These are phyloP conservation scores for Cucurbitaria berberidis DNA, from an alignment of 2,329 filamentous ascomycete genomes.

Conservation along the genomic window DNA sequence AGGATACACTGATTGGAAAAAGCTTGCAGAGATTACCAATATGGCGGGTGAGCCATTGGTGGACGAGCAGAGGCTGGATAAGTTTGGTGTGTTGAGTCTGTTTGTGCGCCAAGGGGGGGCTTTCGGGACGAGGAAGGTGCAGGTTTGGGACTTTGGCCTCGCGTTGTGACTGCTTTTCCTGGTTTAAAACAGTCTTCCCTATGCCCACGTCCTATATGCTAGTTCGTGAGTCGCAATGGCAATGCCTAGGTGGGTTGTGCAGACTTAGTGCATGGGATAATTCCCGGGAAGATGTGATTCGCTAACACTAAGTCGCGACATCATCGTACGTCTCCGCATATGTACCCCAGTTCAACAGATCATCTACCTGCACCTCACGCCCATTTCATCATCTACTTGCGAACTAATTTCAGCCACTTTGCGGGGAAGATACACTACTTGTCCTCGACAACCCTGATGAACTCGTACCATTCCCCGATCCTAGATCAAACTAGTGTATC, in stretches of 20 bases:
- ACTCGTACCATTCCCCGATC: too few species aligned
- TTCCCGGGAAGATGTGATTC: conserved; percentile 6
- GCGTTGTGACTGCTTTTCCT: conserved; percentile 7
- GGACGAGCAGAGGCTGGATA: conserved; percentile 37
- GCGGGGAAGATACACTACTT: not conserved
- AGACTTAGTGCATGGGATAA: not conserved
- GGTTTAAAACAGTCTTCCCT: too few species aligned
- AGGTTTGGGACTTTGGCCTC: conserved; percentile 45
- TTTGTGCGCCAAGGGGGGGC: conserved; percentile 44
- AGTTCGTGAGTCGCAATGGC: not conserved
- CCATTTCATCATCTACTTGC: not conserved
- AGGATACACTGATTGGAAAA: conserved; percentile 39
- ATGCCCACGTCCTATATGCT: not conserved
- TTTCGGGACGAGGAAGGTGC: conserved; percentile 40
- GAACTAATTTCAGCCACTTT: not conserved
- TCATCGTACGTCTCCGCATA: not conserved
- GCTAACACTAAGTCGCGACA: not conserved
- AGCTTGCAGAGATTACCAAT: conserved; percentile 37
- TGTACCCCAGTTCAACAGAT: not conserved
- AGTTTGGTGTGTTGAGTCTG: conserved; percentile 37
- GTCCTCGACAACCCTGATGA: too few species aligned
- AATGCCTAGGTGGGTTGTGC: not conserved
- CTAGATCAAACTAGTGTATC: not conserved
- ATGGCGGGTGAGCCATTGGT: conserved; percentile 41
- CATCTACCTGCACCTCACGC: not conserved